Evolutionary conservation across 108 stramenopile species (phyloP), one percentile per base, ranked within the genome.

Genomic region (Skeletonema potamos): DNA sequence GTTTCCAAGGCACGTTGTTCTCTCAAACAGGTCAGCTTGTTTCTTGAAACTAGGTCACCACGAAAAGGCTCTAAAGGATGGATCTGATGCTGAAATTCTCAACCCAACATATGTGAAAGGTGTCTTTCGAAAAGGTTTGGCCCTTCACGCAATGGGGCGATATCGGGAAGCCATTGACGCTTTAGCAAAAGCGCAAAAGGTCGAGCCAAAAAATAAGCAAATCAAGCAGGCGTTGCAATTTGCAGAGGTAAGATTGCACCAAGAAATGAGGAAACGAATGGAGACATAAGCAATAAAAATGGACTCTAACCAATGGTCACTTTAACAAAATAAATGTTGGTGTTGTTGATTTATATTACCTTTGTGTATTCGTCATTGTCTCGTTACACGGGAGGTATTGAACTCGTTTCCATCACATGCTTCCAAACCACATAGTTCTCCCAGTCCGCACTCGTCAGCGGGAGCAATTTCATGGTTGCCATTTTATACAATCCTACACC

Each of bases 381-480:
- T 11, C 4, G 20, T 20, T 37, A 68, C 59, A 67, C 30, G 12
- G 94, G 87, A 27, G 96, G 96, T 36, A 96, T 91, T 46, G 94
- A 93, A 48, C 89, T 92, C 20, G 86, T 85, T 63, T 97, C 96
- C 87, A 92, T 73, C 75, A 95, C 86, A 28, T 95, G 86, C 72
- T 97, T 97, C 86, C 93, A 93, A 34, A 91, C 92, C 54, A 97
- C 85, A 51, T 85, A 85, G 65, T 84, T 85, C 27, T 89, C 87
- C 91, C 92, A 98, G 84, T 98, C 97, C 2, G 96, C 97, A 61
- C 91, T 89, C 7, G 97, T 98, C 15, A 92, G 85, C 1, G 97
- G 97, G 22, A 98, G 63, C 83, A 98, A 86, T 64, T 95, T 84
- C 94, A 98, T 96, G n/a, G 89, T 88, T n/a, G 83, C 85, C 91